These are phyloP conservation scores for Globisporangium acanthophoron DNA, from an alignment of 352 stramenopile species.

Conservation along the genomic window DNA sequence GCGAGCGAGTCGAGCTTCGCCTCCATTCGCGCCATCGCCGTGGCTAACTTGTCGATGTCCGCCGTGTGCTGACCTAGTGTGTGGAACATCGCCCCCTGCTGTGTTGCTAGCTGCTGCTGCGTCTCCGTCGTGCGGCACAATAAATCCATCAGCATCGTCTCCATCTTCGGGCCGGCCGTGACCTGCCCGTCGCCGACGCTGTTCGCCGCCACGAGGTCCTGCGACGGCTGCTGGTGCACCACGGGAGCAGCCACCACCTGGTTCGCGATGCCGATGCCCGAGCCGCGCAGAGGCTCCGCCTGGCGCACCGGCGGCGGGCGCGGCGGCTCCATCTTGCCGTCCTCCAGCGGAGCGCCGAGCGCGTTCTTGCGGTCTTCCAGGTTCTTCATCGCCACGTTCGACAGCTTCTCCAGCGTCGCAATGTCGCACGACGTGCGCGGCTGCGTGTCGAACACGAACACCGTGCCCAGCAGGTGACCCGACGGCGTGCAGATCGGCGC, in stretches of 20 bases:
- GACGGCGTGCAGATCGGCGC: conserved; percentile 77
- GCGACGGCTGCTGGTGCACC: conserved; percentile 31
- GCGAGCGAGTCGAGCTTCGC: conserved; percentile 83
- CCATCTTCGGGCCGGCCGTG: conserved; percentile 82
- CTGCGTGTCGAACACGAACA: conserved; percentile 87
- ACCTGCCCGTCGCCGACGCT: conserved; percentile 74
- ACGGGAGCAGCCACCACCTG: conserved; percentile 62
- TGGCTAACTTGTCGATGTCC: conserved; percentile 85
- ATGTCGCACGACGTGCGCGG: conserved; percentile 83
- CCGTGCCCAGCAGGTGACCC: conserved; percentile 77
- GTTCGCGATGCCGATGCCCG: conserved; percentile 74
- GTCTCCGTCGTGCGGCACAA: conserved; percentile 85
- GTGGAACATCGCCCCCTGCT: conserved; percentile 88
- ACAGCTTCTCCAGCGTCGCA: conserved; percentile 82
- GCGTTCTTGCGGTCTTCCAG: conserved; percentile 88
- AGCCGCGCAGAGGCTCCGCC: conserved; percentile 42
- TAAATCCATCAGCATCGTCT: conserved; percentile 89
- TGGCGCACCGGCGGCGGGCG: conserved; percentile 21
- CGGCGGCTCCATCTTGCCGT: conserved; percentile 33
- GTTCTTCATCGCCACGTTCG: conserved; percentile 89
- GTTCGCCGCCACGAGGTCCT: conserved; percentile 79
- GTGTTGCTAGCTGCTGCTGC: conserved; percentile 87
- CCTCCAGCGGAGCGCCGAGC: conserved; percentile 56
- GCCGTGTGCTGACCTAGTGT: conserved; percentile 87
- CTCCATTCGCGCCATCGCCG: conserved; percentile 85